Percentiles rank a stretch among this genome's conserved stretches.
These are phyloP conservation scores for Lactarius tabidus DNA, from an alignment of 768 basidiomycete species.

Conservation along the genomic window DNA sequence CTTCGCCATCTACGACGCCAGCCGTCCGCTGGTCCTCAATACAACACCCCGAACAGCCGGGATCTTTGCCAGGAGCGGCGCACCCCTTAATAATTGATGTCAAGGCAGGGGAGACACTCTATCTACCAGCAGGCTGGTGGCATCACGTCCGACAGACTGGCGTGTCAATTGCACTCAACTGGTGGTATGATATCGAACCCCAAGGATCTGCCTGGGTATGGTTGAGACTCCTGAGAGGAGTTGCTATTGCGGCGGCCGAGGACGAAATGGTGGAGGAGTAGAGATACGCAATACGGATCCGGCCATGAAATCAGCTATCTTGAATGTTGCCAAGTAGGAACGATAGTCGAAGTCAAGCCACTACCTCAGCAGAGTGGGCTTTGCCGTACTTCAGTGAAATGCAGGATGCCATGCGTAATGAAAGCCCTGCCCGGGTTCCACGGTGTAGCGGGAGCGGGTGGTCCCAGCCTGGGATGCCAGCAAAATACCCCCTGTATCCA, in stretches of 20 bases:
- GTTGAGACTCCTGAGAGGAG: conserved; percentile 53
- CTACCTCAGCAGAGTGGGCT: background rate
- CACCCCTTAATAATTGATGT: conserved; percentile 67
- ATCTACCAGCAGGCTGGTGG: conserved; percentile 94
- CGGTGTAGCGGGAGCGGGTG: background rate
- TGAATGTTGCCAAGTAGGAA: background rate
- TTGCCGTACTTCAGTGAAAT: background rate
- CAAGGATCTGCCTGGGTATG: conserved; percentile 67
- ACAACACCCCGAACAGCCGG: conserved; percentile 48
- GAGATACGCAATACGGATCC: background rate
- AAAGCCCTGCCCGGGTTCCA: background rate
- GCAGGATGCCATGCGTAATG: background rate
- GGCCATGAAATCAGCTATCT: background rate
- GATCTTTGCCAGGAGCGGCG: conserved; percentile 46
- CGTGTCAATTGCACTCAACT: conserved; percentile 71
- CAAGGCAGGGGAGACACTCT: conserved; percentile 71
- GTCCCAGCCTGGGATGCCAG: background rate
- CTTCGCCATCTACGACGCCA: conserved; percentile 34
- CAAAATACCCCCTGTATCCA: background rate
- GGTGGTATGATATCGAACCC: conserved; percentile 87
- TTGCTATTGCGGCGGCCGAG: conserved; percentile 2
- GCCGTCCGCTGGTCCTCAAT: conserved; percentile 83
- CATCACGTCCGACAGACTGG: conserved; percentile 77
- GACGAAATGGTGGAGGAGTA: conserved; percentile 15
- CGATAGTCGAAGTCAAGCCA: background rate